Conservation (phyloP, 257 asterid species). For the Leonotis leonurus region DNA sequence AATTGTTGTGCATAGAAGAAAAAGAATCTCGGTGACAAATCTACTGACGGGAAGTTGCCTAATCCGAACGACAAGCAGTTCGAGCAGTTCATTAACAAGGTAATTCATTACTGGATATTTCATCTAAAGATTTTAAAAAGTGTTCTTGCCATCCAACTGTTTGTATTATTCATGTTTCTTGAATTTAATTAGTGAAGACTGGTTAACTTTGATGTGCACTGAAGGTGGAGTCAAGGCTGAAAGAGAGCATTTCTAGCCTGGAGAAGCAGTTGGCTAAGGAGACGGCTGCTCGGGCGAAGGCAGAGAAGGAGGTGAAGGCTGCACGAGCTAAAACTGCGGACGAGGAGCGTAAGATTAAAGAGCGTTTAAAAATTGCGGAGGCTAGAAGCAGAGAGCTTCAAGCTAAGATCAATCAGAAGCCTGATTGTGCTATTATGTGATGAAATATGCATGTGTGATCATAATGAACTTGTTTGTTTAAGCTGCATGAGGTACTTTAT, state of each 20-base stretch:
- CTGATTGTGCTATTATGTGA: conserved; percentile 1
- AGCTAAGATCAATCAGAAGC: neutral
- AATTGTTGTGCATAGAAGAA: conserved; percentile 29
- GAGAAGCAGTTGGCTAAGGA: conserved; percentile 36
- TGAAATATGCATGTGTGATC: conserved; percentile 3
- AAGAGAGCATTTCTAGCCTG: conserved; percentile 27
- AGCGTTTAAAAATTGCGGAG: neutral
- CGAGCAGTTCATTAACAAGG: conserved; percentile 47
- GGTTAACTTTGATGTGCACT: neutral
- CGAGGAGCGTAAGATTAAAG: conserved; percentile 2
- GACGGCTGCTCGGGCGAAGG: conserved; percentile 40
- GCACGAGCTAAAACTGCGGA: conserved; percentile 33
- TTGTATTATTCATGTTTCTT: neutral
- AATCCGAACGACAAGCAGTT: conserved; percentile 15
- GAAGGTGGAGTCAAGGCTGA: conserved; percentile 36
- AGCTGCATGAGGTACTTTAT: neutral
- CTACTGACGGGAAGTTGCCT: neutral
- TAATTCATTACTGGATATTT: too few relatives aligned
- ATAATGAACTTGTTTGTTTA: neutral
- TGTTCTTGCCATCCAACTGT: neutral
- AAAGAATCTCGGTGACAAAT: conserved; percentile 34
- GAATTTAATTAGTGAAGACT: neutral
- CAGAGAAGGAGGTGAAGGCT: conserved; percentile 28
- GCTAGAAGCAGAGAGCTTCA: neutral
- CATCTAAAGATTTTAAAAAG: too few relatives aligned